Conservation (phyloP, 2,329 filamentous ascomycete species). For the Neobulgaria alba region DNA sequence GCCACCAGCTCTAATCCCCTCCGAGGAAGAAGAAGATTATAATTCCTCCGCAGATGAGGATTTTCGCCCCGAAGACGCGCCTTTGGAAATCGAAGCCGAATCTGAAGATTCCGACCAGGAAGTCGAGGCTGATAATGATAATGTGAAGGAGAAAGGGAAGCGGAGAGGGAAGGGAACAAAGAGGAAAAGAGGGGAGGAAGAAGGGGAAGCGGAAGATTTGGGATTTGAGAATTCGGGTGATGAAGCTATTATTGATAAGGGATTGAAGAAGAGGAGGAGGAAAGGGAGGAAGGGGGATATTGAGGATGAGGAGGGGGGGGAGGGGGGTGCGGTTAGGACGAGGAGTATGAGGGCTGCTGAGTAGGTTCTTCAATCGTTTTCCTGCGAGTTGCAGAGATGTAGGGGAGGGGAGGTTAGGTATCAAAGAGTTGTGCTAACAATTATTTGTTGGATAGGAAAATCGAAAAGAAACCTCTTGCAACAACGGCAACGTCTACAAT, state of each 20-base stretch:
- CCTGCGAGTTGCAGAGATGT: not conserved
- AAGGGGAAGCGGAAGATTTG: constrained; percentile 34
- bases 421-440: not conserved
- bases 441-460: constrained; percentile 12
- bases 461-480: constrained; percentile 21
- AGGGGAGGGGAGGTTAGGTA: too few relatives aligned
- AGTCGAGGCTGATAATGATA: constrained; percentile 30
- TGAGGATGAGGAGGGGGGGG: constrained; percentile 51
- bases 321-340: constrained; percentile 62
- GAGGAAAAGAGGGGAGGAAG: constrained; percentile 30
- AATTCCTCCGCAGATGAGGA: constrained; percentile 66
- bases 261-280: constrained; percentile 42
- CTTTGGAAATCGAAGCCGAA: constrained; percentile 34
- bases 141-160: constrained; percentile 24
- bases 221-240: constrained; percentile 64
- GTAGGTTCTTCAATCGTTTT: constrained; percentile 32
- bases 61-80: constrained; percentile 52
- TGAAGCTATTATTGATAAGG: constrained; percentile 57
- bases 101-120: constrained; percentile 42
- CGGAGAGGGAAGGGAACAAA: constrained; percentile 27
- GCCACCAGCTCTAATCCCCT: constrained; percentile 24
- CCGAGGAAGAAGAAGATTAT: constrained; percentile 43
- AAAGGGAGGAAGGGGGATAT: constrained; percentile 31
- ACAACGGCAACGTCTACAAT: constrained; percentile 43
- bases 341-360: constrained; percentile 60